Base-by-base conservation (phyloP, 495 filamentous ascomycete genomes). In the Cercophora scortea region DNA sequence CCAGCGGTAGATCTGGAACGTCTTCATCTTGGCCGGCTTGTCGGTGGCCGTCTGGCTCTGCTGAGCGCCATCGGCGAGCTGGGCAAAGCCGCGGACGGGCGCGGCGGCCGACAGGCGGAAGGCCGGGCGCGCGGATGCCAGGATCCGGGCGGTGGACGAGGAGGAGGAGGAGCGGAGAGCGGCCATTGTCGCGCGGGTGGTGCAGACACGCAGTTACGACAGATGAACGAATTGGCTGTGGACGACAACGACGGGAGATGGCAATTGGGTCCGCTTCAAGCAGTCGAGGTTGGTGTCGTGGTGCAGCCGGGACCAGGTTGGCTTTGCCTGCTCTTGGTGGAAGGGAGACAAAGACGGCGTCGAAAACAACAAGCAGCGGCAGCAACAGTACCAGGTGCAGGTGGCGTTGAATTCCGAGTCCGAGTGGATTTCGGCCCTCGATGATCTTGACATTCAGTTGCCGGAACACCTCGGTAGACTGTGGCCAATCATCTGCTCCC, bases 1-100 rank as follows among this genome's bases (percentile, higher is more conserved):
- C 93, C 93, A 98, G 61, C 93, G 86, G 83, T 98, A 98, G 81
- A 98, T 83, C 71, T 96, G 87, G 83, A 98, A 98, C 52, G 88
- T 89, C 82, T 96, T 97, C 69, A 86, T 61, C 38, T 61, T 61
- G 40, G 61, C 45, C 42, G 84, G 59, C 79, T 83, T 47, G 84
- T 67, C 49, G 80, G 83, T 54, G 32, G 63, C 57, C 0, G 45
- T 47, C 45, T 42, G 19, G 61, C 47, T 58, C 38, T 62, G 40
- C 45, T 57, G 45, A 17, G 59, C 57, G 77, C 70, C 59, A 72
- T 80, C 49, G 71, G 74, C 42, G 78, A 68, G 52, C 65, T 67
- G 47, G 67, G 66, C 53, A 65, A 71, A 51, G 71, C 75, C 75
- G 58, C 71, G 61, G 63, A 68, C 62, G 60, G 61, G 56, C 53